Percentiles rank a stretch among this genome's conserved stretches.
phyloP scores from a whole-genome alignment of 805 yeast species.

The Suhomyces faveliae region DNA sequence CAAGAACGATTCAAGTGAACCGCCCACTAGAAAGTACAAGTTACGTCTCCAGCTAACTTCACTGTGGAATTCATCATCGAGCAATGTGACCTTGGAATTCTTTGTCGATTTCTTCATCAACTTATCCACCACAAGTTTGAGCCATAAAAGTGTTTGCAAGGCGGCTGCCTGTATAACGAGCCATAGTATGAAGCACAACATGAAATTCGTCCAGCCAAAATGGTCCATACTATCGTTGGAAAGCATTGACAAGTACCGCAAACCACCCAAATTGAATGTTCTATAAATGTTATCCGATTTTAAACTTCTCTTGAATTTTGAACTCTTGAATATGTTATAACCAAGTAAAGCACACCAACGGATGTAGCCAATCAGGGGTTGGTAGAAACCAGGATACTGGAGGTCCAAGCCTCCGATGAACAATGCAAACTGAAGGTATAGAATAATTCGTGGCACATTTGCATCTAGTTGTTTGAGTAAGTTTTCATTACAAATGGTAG shows the following conservation, averaged over 20 bases:
- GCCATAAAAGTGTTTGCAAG: conserved; percentile 20
- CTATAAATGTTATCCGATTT: conserved; percentile 38
- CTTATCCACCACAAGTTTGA: conserved; percentile 14
- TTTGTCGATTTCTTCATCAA: conserved; percentile 2
- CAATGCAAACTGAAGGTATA: conserved; percentile 58
- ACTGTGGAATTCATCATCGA: conserved; percentile 4
- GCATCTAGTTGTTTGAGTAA: conserved; percentile 58
- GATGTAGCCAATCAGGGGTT: conserved; percentile 49
- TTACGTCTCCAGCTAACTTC: conserved; percentile 19
- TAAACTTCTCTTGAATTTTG: conserved; percentile 7
- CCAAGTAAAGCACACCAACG: conserved; percentile 59
- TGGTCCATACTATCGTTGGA: conserved; percentile 21
- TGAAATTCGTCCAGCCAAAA: conserved; percentile 45
- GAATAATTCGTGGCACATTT: conserved; percentile 45
- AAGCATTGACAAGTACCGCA: conserved; percentile 36
- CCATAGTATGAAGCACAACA: conserved; percentile 33
- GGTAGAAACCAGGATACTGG: conserved; percentile 62
- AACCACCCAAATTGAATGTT: conserved; percentile 42
- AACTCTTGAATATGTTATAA: conserved; percentile 17
- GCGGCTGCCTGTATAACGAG: conserved; percentile 21
- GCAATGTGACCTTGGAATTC: conserved; percentile 3
- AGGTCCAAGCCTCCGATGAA: conserved; percentile 55
- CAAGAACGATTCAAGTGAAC: conserved; percentile 29
- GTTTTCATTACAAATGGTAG: conserved; percentile 59
- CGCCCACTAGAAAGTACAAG: conserved; percentile 30